Base-by-base conservation (phyloP, 768 basidiomycete species). In the Punctularia strigosozonata region DNA sequence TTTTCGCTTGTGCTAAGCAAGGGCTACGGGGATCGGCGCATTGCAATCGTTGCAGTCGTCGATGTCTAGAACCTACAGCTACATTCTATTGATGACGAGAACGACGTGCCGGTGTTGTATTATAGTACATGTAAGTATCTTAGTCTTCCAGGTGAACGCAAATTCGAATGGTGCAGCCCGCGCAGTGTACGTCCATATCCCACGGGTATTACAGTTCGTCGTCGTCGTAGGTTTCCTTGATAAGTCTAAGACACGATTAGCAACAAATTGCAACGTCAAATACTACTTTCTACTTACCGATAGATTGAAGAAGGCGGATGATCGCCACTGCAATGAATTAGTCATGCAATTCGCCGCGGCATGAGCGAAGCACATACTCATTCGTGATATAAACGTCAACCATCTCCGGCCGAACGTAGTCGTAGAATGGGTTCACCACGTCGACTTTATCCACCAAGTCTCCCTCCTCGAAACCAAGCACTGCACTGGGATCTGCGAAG, bases 351-450 rank as follows among this genome's bases (percentile, higher is more conserved):
- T 14, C 21, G 10, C 14, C 33, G 21, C 8, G 4, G 7, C 6
- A 31, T 7, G 17, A 22, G 19, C 21, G 33, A 32, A 40, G 24
- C 19, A 67, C 92, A 66, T 58, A 97, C 94, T 97, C 87, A 48
- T 99, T 98, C 10, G 91, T 97, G 50, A 99, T 86, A 58, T 87
- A 94, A 10, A 88, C 83, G 53, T 90, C 83, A 40, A 99, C 76
- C 46, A 97, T 61, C 54, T 97, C 91, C 17, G 91, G 91, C 38
- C 77, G 71, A 28, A 99, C 84, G 59, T 94, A 92, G 60, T 99
- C 95, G 55, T 85, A 98, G 56, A 86, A 89, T n/a, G 92, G 91
- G 55, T 92, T 94, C 32, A 92, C 65, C 6, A 94, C 89, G 48
- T 95, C 89, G 12, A 92, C 88, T 48, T 83, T 85, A 45, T 91